phyloP scores from a whole-genome alignment of 2,329 filamentous ascomycete genomes.

The Xylaria sp. region DNA sequence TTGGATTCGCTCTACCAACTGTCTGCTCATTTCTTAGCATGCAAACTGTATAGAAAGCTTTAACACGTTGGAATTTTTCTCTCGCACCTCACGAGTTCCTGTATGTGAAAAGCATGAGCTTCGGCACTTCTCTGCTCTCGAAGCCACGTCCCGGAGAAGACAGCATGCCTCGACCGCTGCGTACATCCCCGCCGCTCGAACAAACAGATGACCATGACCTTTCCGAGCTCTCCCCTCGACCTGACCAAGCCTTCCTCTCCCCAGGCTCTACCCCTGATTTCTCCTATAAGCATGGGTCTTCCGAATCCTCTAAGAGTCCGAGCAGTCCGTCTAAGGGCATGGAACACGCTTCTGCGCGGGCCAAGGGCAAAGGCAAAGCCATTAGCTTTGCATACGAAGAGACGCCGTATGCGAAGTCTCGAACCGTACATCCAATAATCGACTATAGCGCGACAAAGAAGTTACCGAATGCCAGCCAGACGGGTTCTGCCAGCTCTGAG shows the following conservation, averaged over 20 bases:
- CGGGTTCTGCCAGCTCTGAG: slow-evolving; percentile 11
- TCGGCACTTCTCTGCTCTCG: slow-evolving; percentile 31
- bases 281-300: neutral
- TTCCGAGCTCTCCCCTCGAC: slow-evolving; percentile 35
- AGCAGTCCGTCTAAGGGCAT: neutral
- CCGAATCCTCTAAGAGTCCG: neutral
- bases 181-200: slow-evolving; percentile 23
- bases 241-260: slow-evolving; percentile 33
- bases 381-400: slow-evolving; percentile 28
- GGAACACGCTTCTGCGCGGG: slow-evolving; percentile 1
- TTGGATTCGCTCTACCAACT: neutral
- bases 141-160: slow-evolving; percentile 31
- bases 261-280: slow-evolving; percentile 14
- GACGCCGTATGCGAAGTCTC: slow-evolving; percentile 23
- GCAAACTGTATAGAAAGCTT: neutral
- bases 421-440: slow-evolving; percentile 12
- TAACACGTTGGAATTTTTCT: too few relatives aligned
- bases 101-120: slow-evolving; percentile 29
- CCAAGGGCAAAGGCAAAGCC: slow-evolving; percentile 25
- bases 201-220: slow-evolving; percentile 34
- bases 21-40: neutral
- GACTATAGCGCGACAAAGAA: slow-evolving; percentile 12
- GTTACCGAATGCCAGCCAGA: slow-evolving; percentile 3
- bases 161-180: slow-evolving; percentile 29
- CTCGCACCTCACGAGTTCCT: neutral